Conservation (phyloP, 2,329 filamentous ascomycete genomes). For the Alternaria tenuissima region DNA sequence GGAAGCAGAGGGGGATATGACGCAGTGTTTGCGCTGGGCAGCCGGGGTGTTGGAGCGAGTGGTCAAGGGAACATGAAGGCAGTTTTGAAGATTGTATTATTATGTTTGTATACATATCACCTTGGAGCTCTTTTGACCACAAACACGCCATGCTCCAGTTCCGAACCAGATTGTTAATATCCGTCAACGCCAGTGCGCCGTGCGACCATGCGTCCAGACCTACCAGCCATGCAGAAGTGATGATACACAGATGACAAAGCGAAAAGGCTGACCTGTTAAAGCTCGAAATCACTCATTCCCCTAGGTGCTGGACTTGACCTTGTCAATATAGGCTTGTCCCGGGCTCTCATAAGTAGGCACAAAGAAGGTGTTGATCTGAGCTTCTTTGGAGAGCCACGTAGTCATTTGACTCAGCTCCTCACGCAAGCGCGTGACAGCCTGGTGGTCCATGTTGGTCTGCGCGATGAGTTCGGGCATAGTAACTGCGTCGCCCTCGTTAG, state of each 20-base stretch:
- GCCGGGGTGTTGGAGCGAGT: constrained; percentile 32
- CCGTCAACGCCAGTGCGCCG: constrained; percentile 25
- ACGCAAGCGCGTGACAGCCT: constrained; percentile 85
- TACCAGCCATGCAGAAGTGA: constrained; percentile 22
- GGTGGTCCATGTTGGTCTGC: constrained; percentile 97
- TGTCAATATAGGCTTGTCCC: constrained; percentile 74
- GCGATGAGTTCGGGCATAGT: constrained; percentile 91
- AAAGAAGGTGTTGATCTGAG: constrained; percentile 78
- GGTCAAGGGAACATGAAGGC: constrained; percentile 23
- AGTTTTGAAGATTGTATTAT: constrained; percentile 14
- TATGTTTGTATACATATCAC: constrained; percentile 5
- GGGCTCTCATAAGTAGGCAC: constrained; percentile 77
- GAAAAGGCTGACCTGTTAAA: neutral
- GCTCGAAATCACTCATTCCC: too few species aligned
- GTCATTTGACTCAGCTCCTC: constrained; percentile 90
- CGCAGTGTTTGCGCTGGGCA: constrained; percentile 43
- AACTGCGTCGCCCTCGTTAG: constrained; percentile 61
- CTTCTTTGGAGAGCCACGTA: constrained; percentile 76
- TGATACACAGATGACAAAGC: constrained; percentile 18
- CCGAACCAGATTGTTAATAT: neutral
- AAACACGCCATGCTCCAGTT: neutral
- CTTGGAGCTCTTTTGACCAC: neutral
- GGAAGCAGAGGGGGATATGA: constrained; percentile 47
- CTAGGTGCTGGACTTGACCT: constrained; percentile 57
- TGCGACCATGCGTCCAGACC: constrained; percentile 10